Evolutionary conservation across 306 rosid species (phyloP), one percentile per base, ranked within the genome.

Genomic region (Alnus rubra): DNA sequence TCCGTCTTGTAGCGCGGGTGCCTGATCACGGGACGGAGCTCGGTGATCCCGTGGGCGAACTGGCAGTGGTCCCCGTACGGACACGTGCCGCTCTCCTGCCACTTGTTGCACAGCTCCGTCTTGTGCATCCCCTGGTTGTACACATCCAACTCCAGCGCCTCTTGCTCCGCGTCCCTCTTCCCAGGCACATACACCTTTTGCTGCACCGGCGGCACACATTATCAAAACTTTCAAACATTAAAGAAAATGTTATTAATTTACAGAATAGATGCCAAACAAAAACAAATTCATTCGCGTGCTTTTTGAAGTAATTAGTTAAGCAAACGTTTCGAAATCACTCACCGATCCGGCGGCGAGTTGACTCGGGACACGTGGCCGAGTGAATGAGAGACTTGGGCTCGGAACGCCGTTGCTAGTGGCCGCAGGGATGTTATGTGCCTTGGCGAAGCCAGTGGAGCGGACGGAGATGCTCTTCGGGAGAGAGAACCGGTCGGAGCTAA

Each of bases 1-100:
- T 92, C 88, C 9, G 98, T 95, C 90, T 95, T 93, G 88, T 95
- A 92, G 76, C 98, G 92, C 30, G 98, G 98, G 84, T 95, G 98
- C 86, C 98, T 84, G 71, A 92, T 87, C 62, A 95, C 94, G 0
- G 98, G 98, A 48, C 98, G 96, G 8, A 95, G 94, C 87, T 95
- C 98, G 39, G 79, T 86, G 47, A 92, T 78, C 18, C 98, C 98
- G 71, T 95, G 98, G 31, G 98, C 98, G 33, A 91, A 95, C 63
- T 92, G 94, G 83, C 98, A 95, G 60, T 88, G 90, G 15, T 86
- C 87, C 16, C 88, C 89, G 67, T 95, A 95, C 2, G 98, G 98
- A 67, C 98, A 95, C 37, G 90, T 42, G 0, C 98, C 98, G 4
- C 86, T 92, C 64, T 91, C 92, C 81, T 89, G 93, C 98, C 98